These are phyloP conservation scores for Hibiscus mutabilis DNA, from an alignment of 345 rosid genomes.

Conservation along the genomic window DNA sequence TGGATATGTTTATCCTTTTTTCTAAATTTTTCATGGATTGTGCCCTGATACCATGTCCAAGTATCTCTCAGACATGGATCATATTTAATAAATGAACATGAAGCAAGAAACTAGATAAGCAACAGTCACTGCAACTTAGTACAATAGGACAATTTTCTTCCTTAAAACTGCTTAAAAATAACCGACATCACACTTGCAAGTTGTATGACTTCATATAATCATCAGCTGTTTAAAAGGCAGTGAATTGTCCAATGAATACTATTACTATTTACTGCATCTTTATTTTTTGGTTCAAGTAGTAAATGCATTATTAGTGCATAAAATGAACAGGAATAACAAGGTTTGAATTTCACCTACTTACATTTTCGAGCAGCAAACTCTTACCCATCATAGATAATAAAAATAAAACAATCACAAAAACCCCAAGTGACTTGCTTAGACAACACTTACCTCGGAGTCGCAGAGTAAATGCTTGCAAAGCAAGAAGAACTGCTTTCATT, in stretches of 20 bases:
- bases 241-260: background rate
- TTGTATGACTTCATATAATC: background rate
- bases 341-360: background rate
- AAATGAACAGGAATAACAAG: background rate
- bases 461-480: conserved; percentile 28
- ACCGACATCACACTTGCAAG: background rate
- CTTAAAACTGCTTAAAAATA: conserved; percentile 2
- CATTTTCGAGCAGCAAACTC: background rate
- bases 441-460: background rate
- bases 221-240: background rate
- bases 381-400: background rate
- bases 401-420: no score
- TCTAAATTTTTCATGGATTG: background rate
- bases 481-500: conserved; percentile 44
- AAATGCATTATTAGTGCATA: background rate
- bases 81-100: background rate
- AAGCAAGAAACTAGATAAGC: background rate
- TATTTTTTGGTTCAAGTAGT: background rate
- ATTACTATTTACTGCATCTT: background rate
- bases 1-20: background rate
- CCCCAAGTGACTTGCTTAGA: background rate
- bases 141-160: background rate
- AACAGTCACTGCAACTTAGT: background rate
- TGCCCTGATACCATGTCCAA: background rate
- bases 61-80: background rate